A percentile compares a stretch with the other conserved stretches of the same genome.
phyloP scores from a whole-genome alignment of 2,329 filamentous ascomycete genomes.

The Talaromyces albobiverticillius region DNA sequence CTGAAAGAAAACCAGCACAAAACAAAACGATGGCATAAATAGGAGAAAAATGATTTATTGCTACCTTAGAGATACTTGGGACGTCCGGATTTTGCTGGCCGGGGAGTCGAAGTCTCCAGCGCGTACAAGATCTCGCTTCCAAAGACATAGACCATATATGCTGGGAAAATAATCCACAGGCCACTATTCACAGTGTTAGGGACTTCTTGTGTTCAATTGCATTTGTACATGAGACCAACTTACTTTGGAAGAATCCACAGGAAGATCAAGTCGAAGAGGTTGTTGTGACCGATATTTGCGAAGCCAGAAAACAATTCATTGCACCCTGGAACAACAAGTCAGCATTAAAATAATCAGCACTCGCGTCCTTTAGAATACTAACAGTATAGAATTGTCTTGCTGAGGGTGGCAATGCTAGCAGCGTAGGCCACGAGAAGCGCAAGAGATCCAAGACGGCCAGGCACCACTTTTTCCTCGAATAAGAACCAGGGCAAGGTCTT shows the following conservation, averaged over 20 bases:
- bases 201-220: no score
- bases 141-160: conserved; percentile 61
- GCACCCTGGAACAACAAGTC: conserved; percentile 39
- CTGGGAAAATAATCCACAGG: conserved; percentile 62
- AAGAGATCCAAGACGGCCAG: conserved; percentile 51
- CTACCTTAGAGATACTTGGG: conserved; percentile 22
- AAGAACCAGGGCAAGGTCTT: conserved; percentile 44
- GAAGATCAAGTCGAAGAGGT: conserved; percentile 49
- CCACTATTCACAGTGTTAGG: conserved; percentile 42
- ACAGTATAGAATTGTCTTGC: conserved; percentile 68
- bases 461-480: conserved; percentile 49
- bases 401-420: conserved; percentile 61
- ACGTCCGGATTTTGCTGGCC: conserved; percentile 23
- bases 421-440: conserved; percentile 60
- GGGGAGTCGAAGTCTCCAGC: conserved; percentile 41
- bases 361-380: conserved; percentile 27
- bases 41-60: neutral
- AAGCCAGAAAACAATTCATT: conserved; percentile 62
- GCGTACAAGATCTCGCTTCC: conserved; percentile 61
- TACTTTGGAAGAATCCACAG: conserved; percentile 68
- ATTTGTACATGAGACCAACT: conserved; percentile 27
- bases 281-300: conserved; percentile 62
- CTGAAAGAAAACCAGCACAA: neutral
- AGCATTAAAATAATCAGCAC: neutral
- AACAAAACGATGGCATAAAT: neutral